A percentile compares a stretch with the other conserved stretches of the same genome.
These are phyloP conservation scores for Melastoma candidum DNA, from an alignment of 441 rosid genomes.

Conservation along the genomic window DNA sequence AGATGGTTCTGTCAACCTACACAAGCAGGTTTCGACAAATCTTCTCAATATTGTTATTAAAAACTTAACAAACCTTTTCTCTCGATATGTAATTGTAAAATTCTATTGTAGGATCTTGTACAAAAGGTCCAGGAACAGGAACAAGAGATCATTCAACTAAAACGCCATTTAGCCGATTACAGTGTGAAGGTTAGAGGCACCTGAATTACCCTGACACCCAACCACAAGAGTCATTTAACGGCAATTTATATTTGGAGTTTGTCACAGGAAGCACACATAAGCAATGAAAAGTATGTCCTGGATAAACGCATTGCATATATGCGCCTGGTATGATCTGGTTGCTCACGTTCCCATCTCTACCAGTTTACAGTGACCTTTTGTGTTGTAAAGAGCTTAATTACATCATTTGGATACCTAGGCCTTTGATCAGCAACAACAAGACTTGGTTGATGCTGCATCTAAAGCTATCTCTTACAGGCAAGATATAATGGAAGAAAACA, in stretches of 20 bases:
- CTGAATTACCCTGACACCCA: background rate
- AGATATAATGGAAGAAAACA: constrained; percentile 96
- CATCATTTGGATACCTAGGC: constrained; percentile 39
- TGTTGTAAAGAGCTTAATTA: no score
- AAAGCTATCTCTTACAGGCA: constrained; percentile 97
- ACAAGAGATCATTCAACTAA: constrained; percentile 76
- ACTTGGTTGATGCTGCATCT: constrained; percentile 95
- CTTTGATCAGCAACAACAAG: constrained; percentile 98
- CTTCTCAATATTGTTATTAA: no score
- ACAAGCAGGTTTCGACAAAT: constrained; percentile 59
- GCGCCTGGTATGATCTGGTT: constrained; percentile 57
- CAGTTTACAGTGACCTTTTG: background rate
- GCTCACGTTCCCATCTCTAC: constrained; percentile 2
- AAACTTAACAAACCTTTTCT: no score
- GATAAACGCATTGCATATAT: constrained; percentile 90
- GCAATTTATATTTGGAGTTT: constrained; percentile 14
- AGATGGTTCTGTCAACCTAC: constrained; percentile 34
- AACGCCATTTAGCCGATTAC: constrained; percentile 76
- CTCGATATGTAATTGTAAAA: constrained; percentile 2
- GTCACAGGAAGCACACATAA: constrained; percentile 81
- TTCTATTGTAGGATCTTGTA: constrained; percentile 44
- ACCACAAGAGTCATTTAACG: constrained; percentile 6
- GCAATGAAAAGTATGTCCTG: constrained; percentile 75
- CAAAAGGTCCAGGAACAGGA: constrained; percentile 71
- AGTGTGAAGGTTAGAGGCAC: constrained; percentile 58